phyloP scores from a whole-genome alignment of 495 filamentous ascomycete species.

The Penicillium longicatenatum region DNA sequence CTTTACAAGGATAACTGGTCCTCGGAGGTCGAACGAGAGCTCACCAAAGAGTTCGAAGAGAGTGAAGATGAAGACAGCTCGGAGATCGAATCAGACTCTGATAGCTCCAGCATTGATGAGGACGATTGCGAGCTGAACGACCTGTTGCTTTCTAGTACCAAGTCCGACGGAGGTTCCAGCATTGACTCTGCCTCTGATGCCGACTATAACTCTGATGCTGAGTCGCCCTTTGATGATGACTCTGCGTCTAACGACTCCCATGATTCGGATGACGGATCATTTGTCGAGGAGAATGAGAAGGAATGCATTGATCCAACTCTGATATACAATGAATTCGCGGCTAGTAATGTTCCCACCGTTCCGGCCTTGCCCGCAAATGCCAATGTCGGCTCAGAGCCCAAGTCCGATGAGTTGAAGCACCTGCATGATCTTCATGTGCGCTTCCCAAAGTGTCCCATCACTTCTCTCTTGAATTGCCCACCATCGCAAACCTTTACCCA shows the following conservation, averaged over 20 bases:
- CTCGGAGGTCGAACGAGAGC: neutral
- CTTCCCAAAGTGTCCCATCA: constrained; percentile 13
- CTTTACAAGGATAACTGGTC: neutral
- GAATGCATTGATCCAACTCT: constrained; percentile 14
- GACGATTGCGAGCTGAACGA: neutral
- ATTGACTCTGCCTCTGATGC: neutral
- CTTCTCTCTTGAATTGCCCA: constrained; percentile 1
- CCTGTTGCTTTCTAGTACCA: neutral
- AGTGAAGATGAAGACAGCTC: neutral
- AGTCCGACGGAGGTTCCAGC: neutral
- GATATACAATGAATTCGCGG: neutral
- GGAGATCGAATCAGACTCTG: neutral
- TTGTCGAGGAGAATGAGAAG: constrained; percentile 1
- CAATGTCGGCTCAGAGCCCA: neutral
- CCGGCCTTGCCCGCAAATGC: neutral
- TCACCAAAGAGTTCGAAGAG: neutral
- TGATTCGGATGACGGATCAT: constrained; percentile 3
- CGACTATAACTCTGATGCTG: neutral
- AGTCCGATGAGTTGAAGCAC: neutral
- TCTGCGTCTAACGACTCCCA: neutral
- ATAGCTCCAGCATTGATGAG: neutral
- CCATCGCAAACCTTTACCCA: neutral
- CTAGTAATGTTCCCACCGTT: neutral
- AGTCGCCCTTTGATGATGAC: neutral
- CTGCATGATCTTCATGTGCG: constrained; percentile 10